Evolutionary conservation across 2,329 filamentous ascomycete species (phyloP), one percentile per base, ranked within the genome.

Genomic region (Monilinia laxa): DNA sequence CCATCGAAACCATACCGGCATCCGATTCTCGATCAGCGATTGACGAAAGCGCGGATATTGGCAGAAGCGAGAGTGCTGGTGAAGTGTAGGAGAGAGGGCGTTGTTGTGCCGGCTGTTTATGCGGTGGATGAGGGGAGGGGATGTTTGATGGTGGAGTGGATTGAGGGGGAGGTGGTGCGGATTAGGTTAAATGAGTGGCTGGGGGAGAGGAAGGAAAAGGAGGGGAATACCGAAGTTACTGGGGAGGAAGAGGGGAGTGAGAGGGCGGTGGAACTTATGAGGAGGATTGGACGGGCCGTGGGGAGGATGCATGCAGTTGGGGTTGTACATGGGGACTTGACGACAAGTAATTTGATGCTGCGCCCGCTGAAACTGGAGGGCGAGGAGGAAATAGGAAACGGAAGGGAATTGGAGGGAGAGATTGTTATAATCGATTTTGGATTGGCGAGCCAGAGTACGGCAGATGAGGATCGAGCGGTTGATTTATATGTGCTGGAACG

Each of bases 301-400:
- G 93, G 90, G 10, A 83, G 78, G 65, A 81, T 99, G 81, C 95
- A 99, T 81, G 85, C 84, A 65, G 84, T 87, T n/a, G 94, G 94
- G 20, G 86, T 98, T 66, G 88, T 97, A 68, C 95, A 99, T 80
- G 95, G 95, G 52, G 95, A 99, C 80, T 79, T 99, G 80, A 99
- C 95, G 68, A 99, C 93, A 70, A 97, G 93, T 80, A 99, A 99
- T 79, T 84, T 99, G 80, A 97, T 99, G 89, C 77, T 98, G 71
- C 78, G 86, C 52, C 70, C 72, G 18, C 45, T 38, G 16, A 62
- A 45, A 66, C 67, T 14, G 52, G 71, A 45, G n/a, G 59, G 14
- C 64, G 68, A 67, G 31, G 66, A 65, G 20, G 69, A 60, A 42
- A 73, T 71, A 16, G 71, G 62, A 6, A 70, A 72, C 11, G 45